A percentile compares a stretch with the other conserved stretches of the same genome.
These are phyloP conservation scores for Entomortierella parvispora DNA, from an alignment of 192 early-diverging fungal species.

Conservation along the genomic window DNA sequence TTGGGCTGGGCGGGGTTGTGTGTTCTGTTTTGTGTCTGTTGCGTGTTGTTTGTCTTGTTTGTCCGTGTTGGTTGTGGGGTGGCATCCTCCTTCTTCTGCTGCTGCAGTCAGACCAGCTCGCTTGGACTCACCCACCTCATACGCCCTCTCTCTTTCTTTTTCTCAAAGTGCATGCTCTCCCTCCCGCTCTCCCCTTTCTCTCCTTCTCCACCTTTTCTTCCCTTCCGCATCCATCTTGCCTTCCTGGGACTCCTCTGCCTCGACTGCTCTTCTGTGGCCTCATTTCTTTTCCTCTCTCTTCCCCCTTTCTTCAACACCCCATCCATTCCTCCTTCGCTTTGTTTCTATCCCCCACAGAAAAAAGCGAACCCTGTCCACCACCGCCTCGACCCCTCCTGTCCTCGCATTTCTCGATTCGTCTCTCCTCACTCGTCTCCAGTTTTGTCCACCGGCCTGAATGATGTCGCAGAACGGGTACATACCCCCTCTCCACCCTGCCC, in stretches of 20 bases:
- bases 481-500: neutral
- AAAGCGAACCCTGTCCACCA: too few species aligned
- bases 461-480: conserved; percentile 45
- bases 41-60: too few species aligned
- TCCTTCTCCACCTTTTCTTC: neutral
- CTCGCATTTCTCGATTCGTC: neutral
- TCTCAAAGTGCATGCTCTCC: too few species aligned
- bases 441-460: neutral
- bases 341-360: neutral
- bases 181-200: neutral
- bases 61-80: too few species aligned
- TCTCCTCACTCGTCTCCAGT: neutral
- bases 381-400: too few species aligned
- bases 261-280: conserved; percentile 1
- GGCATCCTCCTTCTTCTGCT: too few species aligned
- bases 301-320: neutral
- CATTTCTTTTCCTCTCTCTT: conserved; percentile 8
- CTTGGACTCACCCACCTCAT: too few species aligned
- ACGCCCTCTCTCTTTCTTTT: too few species aligned
- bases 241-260: too few species aligned
- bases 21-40: too few species aligned
- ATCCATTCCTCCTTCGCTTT: neutral
- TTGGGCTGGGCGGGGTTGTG: too few species aligned
- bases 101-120: too few species aligned
- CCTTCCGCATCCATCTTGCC: neutral